Base-by-base conservation (phyloP, 2,329 filamentous ascomycete species). In the Aspergillus glaucus region DNA sequence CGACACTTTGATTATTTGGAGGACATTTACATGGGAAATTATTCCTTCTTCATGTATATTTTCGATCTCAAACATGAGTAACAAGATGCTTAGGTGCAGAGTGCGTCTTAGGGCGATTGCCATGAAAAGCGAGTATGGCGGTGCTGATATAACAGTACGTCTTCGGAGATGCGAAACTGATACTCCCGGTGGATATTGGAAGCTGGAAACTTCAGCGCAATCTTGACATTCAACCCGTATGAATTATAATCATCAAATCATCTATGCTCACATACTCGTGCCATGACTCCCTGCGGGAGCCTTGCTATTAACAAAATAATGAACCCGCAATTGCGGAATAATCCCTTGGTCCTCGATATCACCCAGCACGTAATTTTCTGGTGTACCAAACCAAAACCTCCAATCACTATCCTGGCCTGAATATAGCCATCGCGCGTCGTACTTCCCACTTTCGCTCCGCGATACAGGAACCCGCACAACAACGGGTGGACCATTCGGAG, bases 301-400 rank as follows among this genome's bases (percentile, higher is more conserved):
- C 41, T 55, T 61, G 44, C 55, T 58, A 26, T 49, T 59, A 21
- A 69, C 54, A 4, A 58, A 60, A 51, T 66, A 59, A 14, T 66
- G 42, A 3, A 58, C 47, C 46, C 61, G 55, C 44, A 69, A 68
- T 6, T 59, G 53, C 9, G 56, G 49, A 42, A 48, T 24, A 1
- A 45, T 56, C 21, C 57, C 58, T 21, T 58, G 50, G 2, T 49
- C 48, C 22, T 58, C 57, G n/a, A 70, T 46, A 49, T 60, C 57
- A 2, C 67, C 67, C 30, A 70, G 56, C 15, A 65, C 55, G 45
- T 63, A 65, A 36, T 69, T 62, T 28, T 68, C 66, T 2, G 58
- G 50, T 10, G 66, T 64, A 5, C 58, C 64, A 54, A 69, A 64
- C 66, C 67, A 70, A 46, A 70, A 65, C 6, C 47, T 55, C 9